Evolutionary conservation across 139 green algal genomes (phyloP).

Genomic region (Pycnococcus provasolii): DNA sequence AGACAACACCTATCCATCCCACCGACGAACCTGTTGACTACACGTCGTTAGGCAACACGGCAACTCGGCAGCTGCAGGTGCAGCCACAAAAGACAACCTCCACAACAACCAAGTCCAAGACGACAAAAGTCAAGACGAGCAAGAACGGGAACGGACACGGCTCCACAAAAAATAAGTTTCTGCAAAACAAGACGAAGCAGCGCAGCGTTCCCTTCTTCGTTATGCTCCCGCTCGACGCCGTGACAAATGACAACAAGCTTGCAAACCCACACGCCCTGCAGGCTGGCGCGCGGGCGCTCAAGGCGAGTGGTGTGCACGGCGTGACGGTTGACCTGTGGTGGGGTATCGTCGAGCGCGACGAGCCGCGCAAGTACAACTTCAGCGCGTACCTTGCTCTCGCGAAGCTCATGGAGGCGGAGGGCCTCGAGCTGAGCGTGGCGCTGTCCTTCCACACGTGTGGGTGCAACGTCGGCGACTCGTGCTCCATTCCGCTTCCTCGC

Average conservation of each 20-base stretch:
- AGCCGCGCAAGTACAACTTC: constrained; percentile 37
- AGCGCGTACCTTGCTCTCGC: constrained; percentile 26
- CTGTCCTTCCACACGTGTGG: constrained; percentile 51
- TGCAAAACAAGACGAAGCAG: background rate
- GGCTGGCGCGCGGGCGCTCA: constrained; percentile 32
- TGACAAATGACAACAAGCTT: constrained; percentile 39
- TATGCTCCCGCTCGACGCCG: constrained; percentile 96
- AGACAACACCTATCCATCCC: no score
- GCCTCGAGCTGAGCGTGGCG: constrained; percentile 18
- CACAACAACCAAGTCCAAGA: no score
- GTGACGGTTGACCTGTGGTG: constrained; percentile 56
- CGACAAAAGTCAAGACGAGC: no score
- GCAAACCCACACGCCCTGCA: constrained; percentile 26
- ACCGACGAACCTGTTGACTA: no score
- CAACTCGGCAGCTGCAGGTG: no score
- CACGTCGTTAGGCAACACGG: no score
- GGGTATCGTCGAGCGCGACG: constrained; percentile 75
- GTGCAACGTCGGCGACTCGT: constrained; percentile 42
- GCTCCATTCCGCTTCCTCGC: constrained; percentile 69
- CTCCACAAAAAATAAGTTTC: background rate
- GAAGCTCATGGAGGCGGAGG: no score
- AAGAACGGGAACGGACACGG: no score
- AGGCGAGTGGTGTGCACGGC: constrained; percentile 36
- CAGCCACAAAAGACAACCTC: no score
- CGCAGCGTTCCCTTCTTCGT: constrained; percentile 75